Evolutionary conservation across 2,329 filamentous ascomycete species (phyloP).

Genomic region (Trichothecium roseum): DNA sequence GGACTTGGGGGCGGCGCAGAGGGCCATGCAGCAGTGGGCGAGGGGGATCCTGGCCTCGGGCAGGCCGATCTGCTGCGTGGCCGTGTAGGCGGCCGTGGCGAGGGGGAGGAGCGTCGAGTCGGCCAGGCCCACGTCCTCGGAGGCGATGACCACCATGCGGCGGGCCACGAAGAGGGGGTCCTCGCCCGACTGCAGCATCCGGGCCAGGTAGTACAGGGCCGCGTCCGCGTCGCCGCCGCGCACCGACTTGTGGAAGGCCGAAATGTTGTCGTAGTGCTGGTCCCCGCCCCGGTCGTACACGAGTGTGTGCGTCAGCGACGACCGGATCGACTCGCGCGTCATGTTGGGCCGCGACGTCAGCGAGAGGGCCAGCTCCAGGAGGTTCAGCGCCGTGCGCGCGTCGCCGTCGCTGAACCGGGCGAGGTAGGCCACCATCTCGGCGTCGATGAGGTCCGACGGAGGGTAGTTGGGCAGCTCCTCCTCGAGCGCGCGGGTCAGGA

Average conservation of each 20-base stretch:
- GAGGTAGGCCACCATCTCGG: conserved; percentile 70
- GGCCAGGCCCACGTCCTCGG: conserved; percentile 85
- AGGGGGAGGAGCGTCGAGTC: conserved; percentile 76
- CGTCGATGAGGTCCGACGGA: conserved; percentile 54
- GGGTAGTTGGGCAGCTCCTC: conserved; percentile 39
- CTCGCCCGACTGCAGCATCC: conserved; percentile 93
- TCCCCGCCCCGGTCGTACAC: conserved; percentile 94
- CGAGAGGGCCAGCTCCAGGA: conserved; percentile 80
- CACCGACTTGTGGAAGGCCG: conserved; percentile 91
- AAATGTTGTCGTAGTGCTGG: conserved; percentile 96
- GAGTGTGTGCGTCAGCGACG: conserved; percentile 76
- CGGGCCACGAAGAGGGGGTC: conserved; percentile 88
- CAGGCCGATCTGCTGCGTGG: conserved; percentile 87
- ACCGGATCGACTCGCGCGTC: conserved; percentile 69
- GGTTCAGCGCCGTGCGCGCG: conserved; percentile 82
- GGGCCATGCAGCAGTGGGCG: conserved; percentile 74
- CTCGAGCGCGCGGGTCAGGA: conserved; percentile 65
- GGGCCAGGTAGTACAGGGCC: conserved; percentile 83
- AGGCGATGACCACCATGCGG: conserved; percentile 88
- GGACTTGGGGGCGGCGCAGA: conserved; percentile 74
- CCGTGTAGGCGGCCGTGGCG: conserved; percentile 76
- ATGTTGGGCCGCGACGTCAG: conserved; percentile 46
- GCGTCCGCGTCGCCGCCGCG: conserved; percentile 81
- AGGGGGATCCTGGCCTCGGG: conserved; percentile 90
- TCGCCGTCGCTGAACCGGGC: conserved; percentile 85